Conservation (phyloP, 1,284 basidiomycete genomes). For the Ceratobasidium sp. region DNA sequence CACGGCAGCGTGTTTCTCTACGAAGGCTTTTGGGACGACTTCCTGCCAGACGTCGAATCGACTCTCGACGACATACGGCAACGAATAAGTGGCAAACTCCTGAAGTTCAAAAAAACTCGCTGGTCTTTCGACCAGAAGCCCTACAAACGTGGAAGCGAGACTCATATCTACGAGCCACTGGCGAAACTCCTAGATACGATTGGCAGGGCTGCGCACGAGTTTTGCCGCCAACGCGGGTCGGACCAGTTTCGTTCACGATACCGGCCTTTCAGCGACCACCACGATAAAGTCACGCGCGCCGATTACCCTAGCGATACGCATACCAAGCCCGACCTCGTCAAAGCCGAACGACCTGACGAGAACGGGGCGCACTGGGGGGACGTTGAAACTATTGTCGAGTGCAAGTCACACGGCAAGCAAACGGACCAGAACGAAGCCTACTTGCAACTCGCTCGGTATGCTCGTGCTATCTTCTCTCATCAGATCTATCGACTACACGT, state of each 20-base stretch:
- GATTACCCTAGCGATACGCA: background rate
- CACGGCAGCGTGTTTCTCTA: constrained; percentile 14
- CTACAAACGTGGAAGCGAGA: background rate
- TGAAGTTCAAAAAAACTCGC: background rate
- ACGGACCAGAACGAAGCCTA: background rate
- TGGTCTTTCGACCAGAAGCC: background rate
- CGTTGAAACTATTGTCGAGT: background rate
- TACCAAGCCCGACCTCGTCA: background rate
- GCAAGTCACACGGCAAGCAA: background rate
- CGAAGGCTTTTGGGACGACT: constrained; percentile 7
- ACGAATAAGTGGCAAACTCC: background rate
- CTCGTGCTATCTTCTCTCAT: background rate
- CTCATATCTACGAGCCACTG: background rate
- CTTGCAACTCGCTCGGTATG: constrained; percentile 7
- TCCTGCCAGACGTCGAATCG: background rate
- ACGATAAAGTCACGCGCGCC: no score
- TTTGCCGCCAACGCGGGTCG: background rate
- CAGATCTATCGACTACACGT: constrained; percentile 9
- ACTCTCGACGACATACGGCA: background rate
- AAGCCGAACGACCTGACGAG: background rate
- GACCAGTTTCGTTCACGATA: constrained; percentile 5
- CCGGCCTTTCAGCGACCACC: background rate
- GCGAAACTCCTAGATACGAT: background rate
- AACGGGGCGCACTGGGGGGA: background rate
- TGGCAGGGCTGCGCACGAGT: background rate